Conservation (phyloP, 306 rosid genomes). For the Prunus salicina region DNA sequence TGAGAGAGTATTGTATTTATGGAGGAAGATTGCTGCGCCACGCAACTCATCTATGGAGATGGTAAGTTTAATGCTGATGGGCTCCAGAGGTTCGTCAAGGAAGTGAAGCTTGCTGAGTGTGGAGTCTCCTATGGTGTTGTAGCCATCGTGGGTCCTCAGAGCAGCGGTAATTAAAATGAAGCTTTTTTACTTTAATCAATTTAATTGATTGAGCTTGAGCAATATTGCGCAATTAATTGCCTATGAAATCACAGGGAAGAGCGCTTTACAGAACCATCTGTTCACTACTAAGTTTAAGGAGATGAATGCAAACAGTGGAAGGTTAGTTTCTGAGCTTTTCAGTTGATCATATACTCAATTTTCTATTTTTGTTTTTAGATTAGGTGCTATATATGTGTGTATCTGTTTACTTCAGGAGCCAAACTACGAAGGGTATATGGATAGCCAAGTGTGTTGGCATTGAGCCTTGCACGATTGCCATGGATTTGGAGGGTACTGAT, state of each 20-base stretch:
- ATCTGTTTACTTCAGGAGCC: conserved; percentile 46
- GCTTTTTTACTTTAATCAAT: background rate
- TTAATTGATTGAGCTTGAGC: background rate
- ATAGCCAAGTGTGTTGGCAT: conserved; percentile 71
- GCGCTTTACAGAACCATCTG: conserved; percentile 80
- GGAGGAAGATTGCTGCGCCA: conserved; percentile 61
- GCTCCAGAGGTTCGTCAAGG: conserved; percentile 46
- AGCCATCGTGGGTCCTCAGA: conserved; percentile 88
- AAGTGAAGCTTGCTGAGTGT: conserved; percentile 36
- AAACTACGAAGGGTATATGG: conserved; percentile 93
- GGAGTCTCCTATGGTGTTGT: conserved; percentile 90
- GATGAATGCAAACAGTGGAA: conserved; percentile 83
- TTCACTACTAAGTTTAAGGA: conserved; percentile 61
- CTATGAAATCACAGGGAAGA: conserved; percentile 59
- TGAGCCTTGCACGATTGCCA: conserved; percentile 78
- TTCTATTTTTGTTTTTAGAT: background rate
- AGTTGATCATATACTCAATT: background rate
- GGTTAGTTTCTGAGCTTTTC: conserved; percentile 31
- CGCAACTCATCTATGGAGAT: conserved; percentile 66
- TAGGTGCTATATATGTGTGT: background rate
- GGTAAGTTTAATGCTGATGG: conserved; percentile 66
- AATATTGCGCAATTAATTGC: background rate
- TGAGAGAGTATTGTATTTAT: background rate
- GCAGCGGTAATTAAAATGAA: conserved; percentile 54
- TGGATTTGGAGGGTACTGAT: conserved; percentile 99